phyloP scores from a whole-genome alignment of 345 rosid genomes.

The Salix arbutifolia region DNA sequence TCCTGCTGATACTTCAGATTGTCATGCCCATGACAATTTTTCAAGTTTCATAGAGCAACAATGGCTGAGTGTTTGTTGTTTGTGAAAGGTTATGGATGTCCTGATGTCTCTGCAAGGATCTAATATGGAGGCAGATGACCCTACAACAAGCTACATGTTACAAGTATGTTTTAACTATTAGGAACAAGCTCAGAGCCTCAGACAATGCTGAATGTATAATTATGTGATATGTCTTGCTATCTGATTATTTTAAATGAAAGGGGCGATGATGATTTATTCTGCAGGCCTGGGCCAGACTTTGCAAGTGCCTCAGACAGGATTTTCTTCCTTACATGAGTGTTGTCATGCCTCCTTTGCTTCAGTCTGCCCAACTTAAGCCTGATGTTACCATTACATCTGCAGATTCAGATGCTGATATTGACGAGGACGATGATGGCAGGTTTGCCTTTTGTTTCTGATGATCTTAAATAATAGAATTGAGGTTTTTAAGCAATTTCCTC shows the following conservation, averaged over 20 bases:
- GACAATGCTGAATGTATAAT: not conserved
- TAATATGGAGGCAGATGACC: slow-evolving; percentile 94
- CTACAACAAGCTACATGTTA: slow-evolving; percentile 95
- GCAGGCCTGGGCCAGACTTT: slow-evolving; percentile 98
- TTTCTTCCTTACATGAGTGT: slow-evolving; percentile 94
- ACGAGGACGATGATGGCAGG: slow-evolving; percentile 95
- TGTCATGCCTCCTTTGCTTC: slow-evolving; percentile 96
- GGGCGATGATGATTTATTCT: slow-evolving; percentile 5
- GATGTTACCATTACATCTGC: slow-evolving; percentile 96
- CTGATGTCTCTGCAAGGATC: slow-evolving; percentile 94
- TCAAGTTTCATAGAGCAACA: not conserved
- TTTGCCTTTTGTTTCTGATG: slow-evolving; percentile 22
- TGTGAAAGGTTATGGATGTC: slow-evolving; percentile 86
- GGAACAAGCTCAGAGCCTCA: not conserved
- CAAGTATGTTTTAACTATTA: slow-evolving; percentile 47
- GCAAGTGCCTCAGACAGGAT: slow-evolving; percentile 97
- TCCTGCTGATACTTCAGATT: not conserved
- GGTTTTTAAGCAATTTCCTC: not conserved
- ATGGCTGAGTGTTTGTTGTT: not conserved
- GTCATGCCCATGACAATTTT: not conserved
- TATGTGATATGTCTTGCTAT: not conserved
- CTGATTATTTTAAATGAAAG: not conserved
- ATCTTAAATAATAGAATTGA: not conserved
- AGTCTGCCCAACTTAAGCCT: slow-evolving; percentile 94
- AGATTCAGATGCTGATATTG: slow-evolving; percentile 86